phyloP scores from a whole-genome alignment of 768 basidiomycete species.

The Boletus pseudopeckii region DNA sequence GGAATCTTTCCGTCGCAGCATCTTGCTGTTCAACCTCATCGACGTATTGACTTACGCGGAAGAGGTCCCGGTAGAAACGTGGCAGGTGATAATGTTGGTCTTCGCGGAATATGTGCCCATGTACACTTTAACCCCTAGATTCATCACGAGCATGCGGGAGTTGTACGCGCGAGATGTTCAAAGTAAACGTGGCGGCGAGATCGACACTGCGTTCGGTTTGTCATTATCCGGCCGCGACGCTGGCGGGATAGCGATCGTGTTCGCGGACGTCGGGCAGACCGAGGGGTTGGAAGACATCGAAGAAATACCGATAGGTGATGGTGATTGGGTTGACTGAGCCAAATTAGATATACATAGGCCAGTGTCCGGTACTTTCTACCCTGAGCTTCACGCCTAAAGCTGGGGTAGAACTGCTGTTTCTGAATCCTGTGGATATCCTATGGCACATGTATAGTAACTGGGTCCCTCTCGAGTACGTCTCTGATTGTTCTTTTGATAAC shows the following conservation, averaged over 20 bases:
- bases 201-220: constrained; percentile 3
- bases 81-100: too few relatives aligned
- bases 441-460: neutral
- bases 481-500: neutral
- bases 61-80: too few relatives aligned
- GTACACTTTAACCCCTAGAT: too few relatives aligned
- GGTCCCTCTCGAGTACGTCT: neutral
- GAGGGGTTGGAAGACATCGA: neutral
- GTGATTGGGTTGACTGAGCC: neutral
- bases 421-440: too few relatives aligned
- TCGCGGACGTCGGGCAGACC: neutral
- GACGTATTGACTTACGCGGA: too few relatives aligned
- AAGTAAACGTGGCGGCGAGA: neutral
- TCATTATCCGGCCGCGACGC: neutral
- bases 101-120: too few relatives aligned
- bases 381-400: too few relatives aligned
- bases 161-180: neutral
- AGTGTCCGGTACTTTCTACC: too few relatives aligned
- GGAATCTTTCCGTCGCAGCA: too few relatives aligned
- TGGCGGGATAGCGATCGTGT: neutral
- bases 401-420: too few relatives aligned
- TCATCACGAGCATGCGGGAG: too few relatives aligned
- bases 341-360: neutral
- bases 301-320: neutral
- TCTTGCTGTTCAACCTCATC: too few relatives aligned